phyloP scores from a whole-genome alignment of 331 rosid genomes.

The Malus hybrid region DNA sequence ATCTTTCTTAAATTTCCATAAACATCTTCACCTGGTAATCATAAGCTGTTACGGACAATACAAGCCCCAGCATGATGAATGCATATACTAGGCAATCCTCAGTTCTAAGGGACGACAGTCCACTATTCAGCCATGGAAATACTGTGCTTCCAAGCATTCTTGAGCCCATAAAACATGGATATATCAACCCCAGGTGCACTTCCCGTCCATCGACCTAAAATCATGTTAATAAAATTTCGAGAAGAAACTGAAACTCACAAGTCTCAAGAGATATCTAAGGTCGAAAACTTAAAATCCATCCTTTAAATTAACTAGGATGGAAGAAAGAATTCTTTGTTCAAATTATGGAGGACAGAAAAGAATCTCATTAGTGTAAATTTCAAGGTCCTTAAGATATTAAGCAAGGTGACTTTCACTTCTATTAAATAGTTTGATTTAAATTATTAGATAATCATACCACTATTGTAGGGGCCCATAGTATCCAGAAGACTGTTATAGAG shows the following conservation, averaged over 20 bases:
- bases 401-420: not conserved
- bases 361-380: not conserved
- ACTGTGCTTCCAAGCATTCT: conserved; percentile 89
- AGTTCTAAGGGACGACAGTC: conserved; percentile 59
- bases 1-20: conserved; percentile 6
- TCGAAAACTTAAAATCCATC: not conserved
- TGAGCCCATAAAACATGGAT: conserved; percentile 74
- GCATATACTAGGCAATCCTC: conserved; percentile 69
- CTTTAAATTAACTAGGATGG: not conserved
- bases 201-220: conserved; percentile 94
- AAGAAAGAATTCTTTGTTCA: not conserved
- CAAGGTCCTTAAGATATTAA: not conserved
- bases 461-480: conserved; percentile 90
- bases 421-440: not conserved
- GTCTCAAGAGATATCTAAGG: not conserved
- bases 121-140: conserved; percentile 78
- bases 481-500: conserved; percentile 75
- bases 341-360: not conserved
- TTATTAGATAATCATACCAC: conserved; percentile 56
- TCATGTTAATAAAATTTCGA: conserved; percentile 4
- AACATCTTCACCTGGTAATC: conserved; percentile 68
- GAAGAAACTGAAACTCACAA: not conserved
- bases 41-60: conserved; percentile 61
- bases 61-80: conserved; percentile 47
- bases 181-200: conserved; percentile 76